Percentiles rank a stretch among this genome's conserved stretches.
Conservation (phyloP, 345 rosid genomes). For the Citrus inodora region DNA sequence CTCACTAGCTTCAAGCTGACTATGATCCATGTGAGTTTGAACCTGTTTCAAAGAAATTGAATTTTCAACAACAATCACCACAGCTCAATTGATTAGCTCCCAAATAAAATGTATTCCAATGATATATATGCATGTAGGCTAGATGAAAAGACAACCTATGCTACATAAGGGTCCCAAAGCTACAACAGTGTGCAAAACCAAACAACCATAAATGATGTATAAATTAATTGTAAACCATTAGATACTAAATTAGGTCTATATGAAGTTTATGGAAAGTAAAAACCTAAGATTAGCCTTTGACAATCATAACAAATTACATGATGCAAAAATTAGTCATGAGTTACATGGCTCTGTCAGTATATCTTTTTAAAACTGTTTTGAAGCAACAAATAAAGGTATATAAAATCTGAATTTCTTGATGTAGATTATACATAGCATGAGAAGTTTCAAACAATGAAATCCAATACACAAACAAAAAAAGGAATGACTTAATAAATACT, state of each 20-base stretch:
- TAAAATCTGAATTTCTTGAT: not conserved
- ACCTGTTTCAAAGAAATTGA: not conserved
- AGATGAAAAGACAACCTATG: not conserved
- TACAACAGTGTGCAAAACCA: not conserved
- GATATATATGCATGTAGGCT: not conserved
- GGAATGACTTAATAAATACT: too few relatives aligned
- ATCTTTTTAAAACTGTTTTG: not conserved
- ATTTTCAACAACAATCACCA: not conserved
- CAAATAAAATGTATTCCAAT: not conserved
- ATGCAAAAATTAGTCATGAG: not conserved
- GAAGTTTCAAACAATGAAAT: not conserved
- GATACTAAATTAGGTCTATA: not conserved
- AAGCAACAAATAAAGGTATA: not conserved
- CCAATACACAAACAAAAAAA: too few relatives aligned
- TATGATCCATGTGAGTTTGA: not conserved
- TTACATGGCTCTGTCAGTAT: not conserved
- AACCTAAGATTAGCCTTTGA: not conserved
- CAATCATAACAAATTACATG: not conserved
- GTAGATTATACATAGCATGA: not conserved
- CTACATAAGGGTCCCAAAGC: not conserved
- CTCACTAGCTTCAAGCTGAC: not conserved
- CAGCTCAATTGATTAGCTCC: not conserved
- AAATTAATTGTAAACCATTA: not conserved
- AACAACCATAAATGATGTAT: not conserved
- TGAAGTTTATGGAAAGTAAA: not conserved